Evolutionary conservation across 345 rosid species (phyloP), one percentile per base, ranked within the genome.

Genomic region (Rhizophora apiculata): DNA sequence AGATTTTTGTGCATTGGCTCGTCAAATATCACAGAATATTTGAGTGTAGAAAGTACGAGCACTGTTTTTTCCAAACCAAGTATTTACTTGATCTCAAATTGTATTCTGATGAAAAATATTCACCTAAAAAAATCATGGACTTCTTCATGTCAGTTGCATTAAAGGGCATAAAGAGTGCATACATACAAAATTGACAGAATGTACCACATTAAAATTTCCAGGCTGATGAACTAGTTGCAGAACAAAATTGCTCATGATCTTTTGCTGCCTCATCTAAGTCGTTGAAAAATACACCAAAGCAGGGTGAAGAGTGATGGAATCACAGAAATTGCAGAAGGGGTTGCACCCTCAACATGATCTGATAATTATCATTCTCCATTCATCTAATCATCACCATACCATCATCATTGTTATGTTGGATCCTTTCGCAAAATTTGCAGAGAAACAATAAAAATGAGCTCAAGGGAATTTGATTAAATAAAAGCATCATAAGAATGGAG

Each of bases 351-450:
- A 30, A 8, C 49, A 21, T 43, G 20, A 32, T 61, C 16, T n/a
- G 52, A 61, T 56, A 67, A 20, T 39, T 27, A 43, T 16, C 37
- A 64, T 39, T 30, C 20, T 43, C 51, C 56, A 49, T 34, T 24
- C 55, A 55, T 18, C 58, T 48, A 27, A 51, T 36, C 43, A 66
- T 52, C 43, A 57, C 53, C 34, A 39, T 8, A 36, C 13, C 59
- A 49, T 34, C 31, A 66, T 52, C 31, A 57, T 37, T 48, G 43
- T 26, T 24, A 11, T 22, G 22, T 61, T 21, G 64, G 36, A 54
- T 68, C 77, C 68, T n/a, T 61, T 58, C 59, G 6, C 77, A 62
- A 63, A 22, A 34, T 39, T 46, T 46, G 13, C 6, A 37, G 18
- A 60, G 26, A 62, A 59, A 30, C 62, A 51, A 62, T 43, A 32